phyloP scores from a whole-genome alignment of 192 early-diverging fungal species.

The Entrophospora sp. region DNA sequence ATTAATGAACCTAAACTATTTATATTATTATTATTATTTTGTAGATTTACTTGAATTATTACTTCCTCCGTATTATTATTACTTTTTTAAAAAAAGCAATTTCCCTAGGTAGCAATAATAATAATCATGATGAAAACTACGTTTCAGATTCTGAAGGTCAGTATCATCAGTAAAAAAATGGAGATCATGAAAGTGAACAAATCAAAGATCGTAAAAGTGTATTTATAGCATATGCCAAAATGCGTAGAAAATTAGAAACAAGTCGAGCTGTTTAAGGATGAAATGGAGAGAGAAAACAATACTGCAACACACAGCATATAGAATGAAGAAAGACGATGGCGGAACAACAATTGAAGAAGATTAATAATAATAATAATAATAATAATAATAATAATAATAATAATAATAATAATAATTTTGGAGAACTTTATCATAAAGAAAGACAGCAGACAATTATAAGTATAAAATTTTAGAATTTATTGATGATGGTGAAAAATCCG shows the following conservation, averaged over 20 bases:
- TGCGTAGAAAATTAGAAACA: background rate
- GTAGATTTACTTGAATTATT: too few species aligned
- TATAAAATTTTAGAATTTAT: background rate
- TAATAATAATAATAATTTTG: too few species aligned
- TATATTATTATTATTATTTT: too few species aligned
- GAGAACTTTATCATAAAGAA: too few species aligned
- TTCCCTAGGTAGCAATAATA: too few species aligned
- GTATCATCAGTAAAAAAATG: too few species aligned
- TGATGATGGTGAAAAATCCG: conserved; percentile 13
- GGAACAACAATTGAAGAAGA: conserved; percentile 13
- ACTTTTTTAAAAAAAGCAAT: too few species aligned
- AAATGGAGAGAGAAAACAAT: background rate
- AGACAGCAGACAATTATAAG: background rate
- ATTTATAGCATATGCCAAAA: conserved; percentile 14
- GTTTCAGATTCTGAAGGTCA: too few species aligned
- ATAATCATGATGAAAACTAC: too few species aligned
- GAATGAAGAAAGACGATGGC: background rate
- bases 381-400: background rate
- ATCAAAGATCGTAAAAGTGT: conserved; percentile 16
- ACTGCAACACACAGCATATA: conserved; percentile 14
- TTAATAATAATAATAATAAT: too few species aligned
- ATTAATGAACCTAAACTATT: too few species aligned
- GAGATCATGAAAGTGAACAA: background rate
- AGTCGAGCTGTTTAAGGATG: background rate
- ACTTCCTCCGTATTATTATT: too few species aligned